Evolutionary conservation across 2,329 filamentous ascomycete genomes (phyloP), one percentile per base, ranked within the genome.

Genomic region (Colletotrichum sublineola): DNA sequence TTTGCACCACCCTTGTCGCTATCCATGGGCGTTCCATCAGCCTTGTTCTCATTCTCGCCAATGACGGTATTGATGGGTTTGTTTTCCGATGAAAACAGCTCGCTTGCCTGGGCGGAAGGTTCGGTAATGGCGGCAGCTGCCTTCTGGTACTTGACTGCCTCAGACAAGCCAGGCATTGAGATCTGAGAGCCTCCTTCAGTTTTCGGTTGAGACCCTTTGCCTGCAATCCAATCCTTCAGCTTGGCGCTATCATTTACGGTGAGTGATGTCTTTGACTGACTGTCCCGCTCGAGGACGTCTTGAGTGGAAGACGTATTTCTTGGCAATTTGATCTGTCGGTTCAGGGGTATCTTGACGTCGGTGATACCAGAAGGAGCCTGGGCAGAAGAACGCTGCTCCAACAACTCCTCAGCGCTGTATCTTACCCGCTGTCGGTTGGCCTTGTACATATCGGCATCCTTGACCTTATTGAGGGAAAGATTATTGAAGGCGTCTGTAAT

Each of bases 381-480:
- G 14, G 48, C 70, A 31, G 60, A 24, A 29, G 53, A 15, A 2
- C 70, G 66, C 20, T 14, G 29, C 40, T 65, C 20, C n/a, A 65
- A 6, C 0, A 73, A 48, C 46, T 73, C 48, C 1, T 65, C 46
- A 2, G 60, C n/a, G n/a, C 44, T 65, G 40, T 73, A 73, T 33
- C 58, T 60, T 24, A 63, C 53, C 31, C 58, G 52, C 44, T 38
- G 15, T 9, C 57, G 64, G 14, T 63, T 58, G 5, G 58, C 6
- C 44, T 63, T 64, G 61, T 73, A 73, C 66, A 70, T 73, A 14
- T 44, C 29, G n/a, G 67, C 63, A 0, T 14, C 24, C 55, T 70
- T 73, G 55, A 70, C 42, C 14, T 73, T 65, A 24, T 56, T 38
- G 20, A 73, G 67, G 7, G 60, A 60, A 2, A 73, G 67, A 12